Percentiles rank a stretch among this genome's conserved stretches.
These are phyloP conservation scores for Karstenula rhodostoma DNA, from an alignment of 2,329 filamentous ascomycete species.

Conservation along the genomic window DNA sequence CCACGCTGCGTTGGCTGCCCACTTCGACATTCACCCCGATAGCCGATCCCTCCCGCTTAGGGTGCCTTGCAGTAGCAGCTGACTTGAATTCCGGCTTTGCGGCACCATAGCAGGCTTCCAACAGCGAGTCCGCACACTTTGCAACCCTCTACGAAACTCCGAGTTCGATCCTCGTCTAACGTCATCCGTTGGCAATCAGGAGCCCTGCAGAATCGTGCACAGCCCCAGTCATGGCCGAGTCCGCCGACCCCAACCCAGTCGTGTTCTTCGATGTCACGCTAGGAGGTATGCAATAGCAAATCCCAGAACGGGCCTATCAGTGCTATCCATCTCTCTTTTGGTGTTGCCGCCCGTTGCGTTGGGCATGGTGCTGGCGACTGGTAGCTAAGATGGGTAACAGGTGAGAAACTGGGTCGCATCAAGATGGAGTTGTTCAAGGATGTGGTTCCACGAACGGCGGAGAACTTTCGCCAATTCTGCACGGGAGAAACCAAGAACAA, in stretches of 20 bases:
- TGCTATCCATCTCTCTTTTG: conserved; percentile 20
- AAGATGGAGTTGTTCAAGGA: conserved; percentile 78
- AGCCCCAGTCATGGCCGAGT: conserved; percentile 46
- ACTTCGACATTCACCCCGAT: conserved; percentile 8
- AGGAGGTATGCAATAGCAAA: conserved; percentile 65
- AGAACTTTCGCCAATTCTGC: conserved; percentile 97
- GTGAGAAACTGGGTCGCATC: conserved; percentile 48
- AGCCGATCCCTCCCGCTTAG: conserved; percentile 13
- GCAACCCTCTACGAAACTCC: conserved; percentile 12
- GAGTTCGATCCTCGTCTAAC: conserved; percentile 25
- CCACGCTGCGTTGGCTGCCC: conserved; percentile 1
- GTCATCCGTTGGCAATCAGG: conserved; percentile 28
- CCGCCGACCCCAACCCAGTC: conserved; percentile 55
- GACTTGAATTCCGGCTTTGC: conserved; percentile 20
- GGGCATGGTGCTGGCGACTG: conserved; percentile 5
- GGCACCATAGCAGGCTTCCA: conserved; percentile 14
- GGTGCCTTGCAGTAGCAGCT: conserved; percentile 23
- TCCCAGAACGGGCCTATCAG: conserved; percentile 10
- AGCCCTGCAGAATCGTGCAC: conserved; percentile 30
- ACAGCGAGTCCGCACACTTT: conserved; percentile 19
- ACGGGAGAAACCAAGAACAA: conserved; percentile 88
- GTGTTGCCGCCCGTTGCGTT: conserved; percentile 23
- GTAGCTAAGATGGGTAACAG: conserved; percentile 37
- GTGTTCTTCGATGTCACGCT: conserved; percentile 83
- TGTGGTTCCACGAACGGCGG: conserved; percentile 84